phyloP scores from a whole-genome alignment of 768 basidiomycete genomes.

The Boletus tylopilopsis region DNA sequence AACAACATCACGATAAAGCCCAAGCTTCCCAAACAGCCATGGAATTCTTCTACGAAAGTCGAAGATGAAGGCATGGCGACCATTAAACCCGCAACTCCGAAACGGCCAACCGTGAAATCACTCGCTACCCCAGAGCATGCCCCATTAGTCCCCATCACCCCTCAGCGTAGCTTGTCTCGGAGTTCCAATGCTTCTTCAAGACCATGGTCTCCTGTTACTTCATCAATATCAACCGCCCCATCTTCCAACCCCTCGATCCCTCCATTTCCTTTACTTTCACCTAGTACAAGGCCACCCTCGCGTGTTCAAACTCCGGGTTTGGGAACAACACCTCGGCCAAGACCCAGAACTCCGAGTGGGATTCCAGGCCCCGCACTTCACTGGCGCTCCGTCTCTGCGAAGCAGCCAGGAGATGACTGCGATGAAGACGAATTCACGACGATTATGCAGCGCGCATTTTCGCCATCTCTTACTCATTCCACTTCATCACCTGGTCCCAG shows the following conservation, averaged over 20 bases:
- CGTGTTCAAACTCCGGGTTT: slow-evolving; percentile 55
- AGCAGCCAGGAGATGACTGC: slow-evolving; percentile 41
- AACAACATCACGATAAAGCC: slow-evolving; percentile 40
- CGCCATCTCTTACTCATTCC: slow-evolving; percentile 50
- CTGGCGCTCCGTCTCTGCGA: slow-evolving; percentile 46
- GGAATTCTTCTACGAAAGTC: slow-evolving; percentile 85
- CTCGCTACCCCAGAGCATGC: slow-evolving; percentile 39
- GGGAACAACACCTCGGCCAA: slow-evolving; percentile 54
- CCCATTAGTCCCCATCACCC: slow-evolving; percentile 48
- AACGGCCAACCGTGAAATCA: slow-evolving; percentile 47
- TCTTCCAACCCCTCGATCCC: slow-evolving; percentile 43
- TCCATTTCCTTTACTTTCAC: slow-evolving; percentile 25
- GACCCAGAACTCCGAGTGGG: slow-evolving; percentile 75
- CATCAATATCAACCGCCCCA: slow-evolving; percentile 66
- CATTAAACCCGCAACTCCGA: slow-evolving; percentile 48
- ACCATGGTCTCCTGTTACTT: slow-evolving; percentile 76
- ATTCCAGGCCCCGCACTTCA: slow-evolving; percentile 64
- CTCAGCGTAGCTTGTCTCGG: slow-evolving; percentile 65
- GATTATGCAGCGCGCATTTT: slow-evolving; percentile 59
- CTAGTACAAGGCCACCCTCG: slow-evolving; percentile 41
- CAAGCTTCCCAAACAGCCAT: slow-evolving; percentile 46
- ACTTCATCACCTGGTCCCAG: slow-evolving; percentile 38
- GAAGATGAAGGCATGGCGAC: slow-evolving; percentile 46
- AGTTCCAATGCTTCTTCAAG: slow-evolving; percentile 75
- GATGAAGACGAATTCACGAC: slow-evolving; percentile 43